phyloP scores from a whole-genome alignment of 2,329 filamentous ascomycete genomes.

The Arachnomyces sp. region DNA sequence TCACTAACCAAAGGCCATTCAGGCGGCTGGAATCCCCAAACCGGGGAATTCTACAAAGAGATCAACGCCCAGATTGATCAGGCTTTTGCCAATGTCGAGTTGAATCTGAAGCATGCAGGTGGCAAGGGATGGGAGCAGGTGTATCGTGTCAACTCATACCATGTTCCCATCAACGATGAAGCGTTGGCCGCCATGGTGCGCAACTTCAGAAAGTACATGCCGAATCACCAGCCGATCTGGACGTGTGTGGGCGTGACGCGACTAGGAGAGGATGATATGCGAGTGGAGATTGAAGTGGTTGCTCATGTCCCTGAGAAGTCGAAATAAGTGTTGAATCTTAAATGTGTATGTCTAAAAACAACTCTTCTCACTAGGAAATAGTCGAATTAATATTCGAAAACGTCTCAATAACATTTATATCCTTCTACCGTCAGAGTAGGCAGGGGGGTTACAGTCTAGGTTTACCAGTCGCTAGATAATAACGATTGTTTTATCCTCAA shows the following conservation, averaged over 20 bases:
- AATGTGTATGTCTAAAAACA: no score
- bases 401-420: no score
- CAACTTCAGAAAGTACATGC: slow-evolving; percentile 46
- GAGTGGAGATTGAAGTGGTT: slow-evolving; percentile 52
- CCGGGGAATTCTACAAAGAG: slow-evolving; percentile 22
- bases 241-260: slow-evolving; percentile 46
- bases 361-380: no score
- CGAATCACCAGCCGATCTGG: slow-evolving; percentile 47
- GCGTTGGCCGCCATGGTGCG: slow-evolving; percentile 37
- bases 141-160: slow-evolving; percentile 42
- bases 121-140: slow-evolving; percentile 53
- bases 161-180: slow-evolving; percentile 37
- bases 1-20: slow-evolving; percentile 1
- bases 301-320: slow-evolving; percentile 28
- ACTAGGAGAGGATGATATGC: slow-evolving; percentile 46
- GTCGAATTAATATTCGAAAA: no score
- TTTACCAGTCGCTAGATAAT: no score
- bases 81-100: slow-evolving; percentile 53
- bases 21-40: slow-evolving; percentile 30
- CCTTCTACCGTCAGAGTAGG: no score
- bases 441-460: no score
- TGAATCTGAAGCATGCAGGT: slow-evolving; percentile 44
- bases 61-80: slow-evolving; percentile 43
- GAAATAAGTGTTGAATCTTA: no score
- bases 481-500: no score